phyloP scores from a whole-genome alignment of 768 basidiomycete genomes.

The Udeniomyces megalosporus region DNA sequence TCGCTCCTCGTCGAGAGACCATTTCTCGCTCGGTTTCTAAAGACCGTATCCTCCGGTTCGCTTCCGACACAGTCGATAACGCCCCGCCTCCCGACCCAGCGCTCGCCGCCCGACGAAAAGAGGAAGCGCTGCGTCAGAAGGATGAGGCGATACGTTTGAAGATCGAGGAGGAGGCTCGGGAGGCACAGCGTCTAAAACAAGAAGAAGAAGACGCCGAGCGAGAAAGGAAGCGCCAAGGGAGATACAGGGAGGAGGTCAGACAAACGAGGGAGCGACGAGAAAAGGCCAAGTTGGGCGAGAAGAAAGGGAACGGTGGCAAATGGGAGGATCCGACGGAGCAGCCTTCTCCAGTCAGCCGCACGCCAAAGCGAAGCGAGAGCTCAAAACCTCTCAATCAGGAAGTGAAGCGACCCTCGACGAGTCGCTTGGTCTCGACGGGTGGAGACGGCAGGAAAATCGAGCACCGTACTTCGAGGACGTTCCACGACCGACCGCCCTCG shows the following conservation, averaged over 20 bases:
- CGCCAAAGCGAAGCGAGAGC: slow-evolving; percentile 1
- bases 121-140: not conserved
- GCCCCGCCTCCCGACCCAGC: too few species aligned
- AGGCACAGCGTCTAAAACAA: not conserved
- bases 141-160: not conserved
- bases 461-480: not conserved
- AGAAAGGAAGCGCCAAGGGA: slow-evolving; percentile 1
- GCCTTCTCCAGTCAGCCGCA: not conserved
- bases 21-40: not conserved
- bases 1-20: too few species aligned
- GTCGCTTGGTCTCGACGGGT: not conserved
- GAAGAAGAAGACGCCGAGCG: not conserved
- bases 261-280: slow-evolving; percentile 6
- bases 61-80: slow-evolving; percentile 3
- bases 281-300: not conserved
- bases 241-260: not conserved
- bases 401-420: not conserved
- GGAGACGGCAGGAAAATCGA: not conserved
- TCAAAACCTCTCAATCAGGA: not conserved
- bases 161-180: not conserved
- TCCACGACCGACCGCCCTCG: slow-evolving; percentile 6
- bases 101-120: not conserved
- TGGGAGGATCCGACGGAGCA: not conserved
- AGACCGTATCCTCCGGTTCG: slow-evolving; percentile 1
- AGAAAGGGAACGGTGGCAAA: slow-evolving; percentile 8